Evolutionary conservation across 75 land plant genomes (phyloP).

Genomic region (Azolla pinnata): DNA sequence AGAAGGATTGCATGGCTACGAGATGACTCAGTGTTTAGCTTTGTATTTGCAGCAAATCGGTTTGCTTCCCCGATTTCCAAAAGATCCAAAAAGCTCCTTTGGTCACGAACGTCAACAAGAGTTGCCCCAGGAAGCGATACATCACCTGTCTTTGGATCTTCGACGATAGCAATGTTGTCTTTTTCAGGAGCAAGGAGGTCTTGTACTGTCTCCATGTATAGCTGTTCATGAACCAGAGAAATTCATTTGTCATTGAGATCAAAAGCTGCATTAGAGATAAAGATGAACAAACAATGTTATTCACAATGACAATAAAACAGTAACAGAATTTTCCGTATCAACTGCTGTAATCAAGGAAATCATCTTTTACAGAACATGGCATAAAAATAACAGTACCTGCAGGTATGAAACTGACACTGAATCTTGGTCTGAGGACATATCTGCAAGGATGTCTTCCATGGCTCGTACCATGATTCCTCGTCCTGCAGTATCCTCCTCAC

Average conservation of each 20-base stretch:
- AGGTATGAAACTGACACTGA: slow-evolving; percentile 77
- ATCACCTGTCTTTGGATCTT: slow-evolving; percentile 97
- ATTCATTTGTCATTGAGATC: no score
- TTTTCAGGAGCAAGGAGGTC: slow-evolving; percentile 82
- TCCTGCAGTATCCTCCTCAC: slow-evolving; percentile 83
- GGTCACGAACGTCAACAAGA: slow-evolving; percentile 61
- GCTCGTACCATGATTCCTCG: slow-evolving; percentile 99
- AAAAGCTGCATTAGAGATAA: no score
- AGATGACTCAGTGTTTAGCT: slow-evolving; percentile 96
- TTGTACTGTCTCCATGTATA: slow-evolving; percentile 98
- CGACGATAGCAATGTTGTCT: slow-evolving; percentile 90
- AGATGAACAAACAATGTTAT: no score
- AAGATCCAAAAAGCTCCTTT: slow-evolving; percentile 71
- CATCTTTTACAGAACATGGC: no score
- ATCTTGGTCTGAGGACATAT: slow-evolving; percentile 61
- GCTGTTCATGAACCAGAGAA: no score
- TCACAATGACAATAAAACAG: no score
- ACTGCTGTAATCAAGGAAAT: not conserved
- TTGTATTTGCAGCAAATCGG: slow-evolving; percentile 94
- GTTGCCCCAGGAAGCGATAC: slow-evolving; percentile 95
- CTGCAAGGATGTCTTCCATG: slow-evolving; percentile 93
- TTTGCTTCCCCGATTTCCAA: slow-evolving; percentile 83
- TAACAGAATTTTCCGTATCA: no score
- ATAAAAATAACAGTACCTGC: slow-evolving; percentile 66
- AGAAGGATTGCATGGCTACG: slow-evolving; percentile 96